Evolutionary conservation across 208 protist species (phyloP), one percentile per base, ranked within the genome.

Genomic region (Acanthamoeba lenticulata): DNA sequence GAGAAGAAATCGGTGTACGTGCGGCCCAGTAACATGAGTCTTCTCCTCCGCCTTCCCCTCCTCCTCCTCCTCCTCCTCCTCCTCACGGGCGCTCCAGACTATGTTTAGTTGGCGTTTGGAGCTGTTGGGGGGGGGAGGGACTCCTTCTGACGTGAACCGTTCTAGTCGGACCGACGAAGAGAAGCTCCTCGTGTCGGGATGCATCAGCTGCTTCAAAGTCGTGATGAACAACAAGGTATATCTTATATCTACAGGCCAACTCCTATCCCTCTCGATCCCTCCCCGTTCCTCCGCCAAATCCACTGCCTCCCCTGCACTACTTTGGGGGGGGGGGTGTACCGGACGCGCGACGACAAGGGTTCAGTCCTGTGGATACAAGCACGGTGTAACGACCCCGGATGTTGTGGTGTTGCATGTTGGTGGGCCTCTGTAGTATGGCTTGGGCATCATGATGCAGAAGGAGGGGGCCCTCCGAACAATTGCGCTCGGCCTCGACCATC

Each of bases 211-310:
- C 69, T 34, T 79, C 36, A 79, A 79, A 34, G 69, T n/a, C 38
- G 69, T 79, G 38, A 79, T 79, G 69, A 79, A 79, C 69, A 79
- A 79, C 69, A 79, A 79, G 69, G 69, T 79, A 45, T 34, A 32
- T 24, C 24, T 79, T 27, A 5, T 79, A 11, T 44, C 38, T 44
- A 27, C 29, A 36, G 2, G 9, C 29, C 67, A 42, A 9, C 24
- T 79, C 40, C n/a, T 79, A 34, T 32, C 21, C 21, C 27, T 65
- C 5, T 65, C 49, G 49, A 24, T 57, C 19, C 19, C 49, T 9
- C 19, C 19, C 49, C 19, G 9, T 57, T 19, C 49, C 49, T 57
- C 49, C 49, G 9, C 19, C 49, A 9, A 24, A 9, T 19, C 49
- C 49, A 9, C 49, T 19, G 13, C 19, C 19, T 57, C 19, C 49